Evolutionary conservation across 108 stramenopile species (phyloP).

Genomic region (Schizochytrium sp.): DNA sequence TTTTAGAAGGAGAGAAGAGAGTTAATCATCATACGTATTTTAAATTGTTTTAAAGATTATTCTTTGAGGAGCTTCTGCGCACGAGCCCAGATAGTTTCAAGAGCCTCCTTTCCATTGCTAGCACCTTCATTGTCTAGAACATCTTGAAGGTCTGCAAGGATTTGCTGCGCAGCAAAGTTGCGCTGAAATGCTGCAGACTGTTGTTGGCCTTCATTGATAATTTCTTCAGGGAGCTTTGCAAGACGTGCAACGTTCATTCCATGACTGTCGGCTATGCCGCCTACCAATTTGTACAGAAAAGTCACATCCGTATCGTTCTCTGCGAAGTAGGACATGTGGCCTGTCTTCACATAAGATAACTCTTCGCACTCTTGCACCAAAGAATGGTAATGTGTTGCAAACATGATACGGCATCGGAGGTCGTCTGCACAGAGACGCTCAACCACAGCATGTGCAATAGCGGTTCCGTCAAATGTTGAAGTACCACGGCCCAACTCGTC

Average conservation of each 20-base stretch:
- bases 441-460: constrained; percentile 97
- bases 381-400: constrained; percentile 99
- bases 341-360: constrained; percentile 82
- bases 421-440: constrained; percentile 88
- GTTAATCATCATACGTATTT: too few species aligned
- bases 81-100: neutral
- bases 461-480: constrained; percentile 98
- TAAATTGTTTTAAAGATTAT: too few species aligned
- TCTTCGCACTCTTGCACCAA: constrained; percentile 92
- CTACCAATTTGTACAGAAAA: constrained; percentile 95
- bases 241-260: constrained; percentile 99
- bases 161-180: constrained; percentile 44
- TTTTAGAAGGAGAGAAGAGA: too few species aligned
- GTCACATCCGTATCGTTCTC: constrained; percentile 85
- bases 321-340: constrained; percentile 98
- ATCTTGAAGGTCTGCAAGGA: neutral
- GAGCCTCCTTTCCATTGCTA: neutral
- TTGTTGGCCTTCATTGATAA: constrained; percentile 83
- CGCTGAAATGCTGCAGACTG: constrained; percentile 83
- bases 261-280: constrained; percentile 93
- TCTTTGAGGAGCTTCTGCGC: neutral
- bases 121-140: neutral
- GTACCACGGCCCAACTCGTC: constrained; percentile 98
- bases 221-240: constrained; percentile 93
- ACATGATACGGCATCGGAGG: constrained; percentile 80